phyloP scores from a whole-genome alignment of 129 eudicot genomes.

The Tagetes patula region DNA sequence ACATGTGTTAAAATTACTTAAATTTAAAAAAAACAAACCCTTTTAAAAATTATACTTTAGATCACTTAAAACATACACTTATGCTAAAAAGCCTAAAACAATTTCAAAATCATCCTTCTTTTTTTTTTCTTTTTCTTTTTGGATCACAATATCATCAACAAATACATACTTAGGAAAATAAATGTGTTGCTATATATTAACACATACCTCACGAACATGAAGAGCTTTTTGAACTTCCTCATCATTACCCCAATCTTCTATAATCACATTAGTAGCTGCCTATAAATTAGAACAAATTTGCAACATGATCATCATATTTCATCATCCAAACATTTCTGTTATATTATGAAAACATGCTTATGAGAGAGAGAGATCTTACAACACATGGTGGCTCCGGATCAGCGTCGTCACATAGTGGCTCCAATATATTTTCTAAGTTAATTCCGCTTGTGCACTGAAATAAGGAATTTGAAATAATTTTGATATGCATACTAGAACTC shows the following conservation, averaged over 20 bases:
- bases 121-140: too few relatives aligned
- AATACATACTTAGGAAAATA: too few relatives aligned
- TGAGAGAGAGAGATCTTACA: conserved; percentile 17
- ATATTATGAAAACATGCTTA: neutral
- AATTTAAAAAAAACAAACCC: too few relatives aligned
- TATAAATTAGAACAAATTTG: neutral
- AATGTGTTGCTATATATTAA: too few relatives aligned
- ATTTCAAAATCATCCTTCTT: too few relatives aligned
- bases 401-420: conserved; percentile 16
- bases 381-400: conserved; percentile 21
- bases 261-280: neutral
- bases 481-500: too few relatives aligned
- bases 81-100: too few relatives aligned
- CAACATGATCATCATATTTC: neutral
- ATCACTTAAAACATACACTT: too few relatives aligned
- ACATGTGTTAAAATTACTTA: too few relatives aligned
- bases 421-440: conserved; percentile 7
- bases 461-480: neutral
- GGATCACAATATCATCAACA: too few relatives aligned
- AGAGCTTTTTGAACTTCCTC: conserved; percentile 34
- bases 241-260: conserved; percentile 22
- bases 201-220: conserved; percentile 39
- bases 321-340: neutral
- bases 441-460: conserved; percentile 28
- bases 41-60: too few relatives aligned